phyloP scores from a whole-genome alignment of 768 basidiomycete species.

The Termitomyces eurrhizus region DNA sequence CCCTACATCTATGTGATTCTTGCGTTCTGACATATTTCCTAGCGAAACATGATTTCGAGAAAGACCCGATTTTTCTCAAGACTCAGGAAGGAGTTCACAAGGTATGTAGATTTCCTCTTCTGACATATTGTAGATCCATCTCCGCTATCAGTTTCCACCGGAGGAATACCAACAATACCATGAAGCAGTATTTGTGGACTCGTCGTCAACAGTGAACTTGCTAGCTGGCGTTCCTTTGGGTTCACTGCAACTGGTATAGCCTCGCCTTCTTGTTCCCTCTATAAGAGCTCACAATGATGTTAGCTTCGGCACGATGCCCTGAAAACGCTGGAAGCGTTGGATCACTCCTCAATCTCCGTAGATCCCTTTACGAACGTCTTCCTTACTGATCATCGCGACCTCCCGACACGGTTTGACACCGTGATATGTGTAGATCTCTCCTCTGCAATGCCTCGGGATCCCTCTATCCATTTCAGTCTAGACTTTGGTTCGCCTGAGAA shows the following conservation, averaged over 20 bases:
- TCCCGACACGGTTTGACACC: slow-evolving; percentile 69
- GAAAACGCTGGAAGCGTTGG: slow-evolving; percentile 64
- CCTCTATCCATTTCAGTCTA: slow-evolving; percentile 41
- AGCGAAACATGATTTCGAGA: slow-evolving; percentile 72
- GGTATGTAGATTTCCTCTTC: slow-evolving; percentile 27
- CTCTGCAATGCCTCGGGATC: slow-evolving; percentile 38
- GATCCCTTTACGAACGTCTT: slow-evolving; percentile 74
- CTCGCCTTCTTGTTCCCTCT: not conserved
- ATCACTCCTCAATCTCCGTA: slow-evolving; percentile 37
- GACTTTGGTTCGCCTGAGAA: slow-evolving; percentile 61
- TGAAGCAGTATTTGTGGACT: slow-evolving; percentile 71
- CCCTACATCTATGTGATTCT: not conserved
- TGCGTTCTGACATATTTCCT: slow-evolving; percentile 8
- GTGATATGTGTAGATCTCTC: slow-evolving; percentile 59
- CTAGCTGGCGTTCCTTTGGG: slow-evolving; percentile 70
- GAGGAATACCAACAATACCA: slow-evolving; percentile 51
- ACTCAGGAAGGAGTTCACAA: slow-evolving; percentile 48
- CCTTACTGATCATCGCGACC: slow-evolving; percentile 63
- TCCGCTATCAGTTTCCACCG: slow-evolving; percentile 43
- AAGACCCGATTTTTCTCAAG: slow-evolving; percentile 57
- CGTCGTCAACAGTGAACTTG: slow-evolving; percentile 72
- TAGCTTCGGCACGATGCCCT: slow-evolving; percentile 77
- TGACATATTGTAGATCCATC: not conserved
- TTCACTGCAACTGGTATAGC: slow-evolving; percentile 68
- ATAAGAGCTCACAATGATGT: not conserved